Evolutionary conservation across 2,329 filamentous ascomycete genomes (phyloP).

Genomic region (Phialophora macrospora): DNA sequence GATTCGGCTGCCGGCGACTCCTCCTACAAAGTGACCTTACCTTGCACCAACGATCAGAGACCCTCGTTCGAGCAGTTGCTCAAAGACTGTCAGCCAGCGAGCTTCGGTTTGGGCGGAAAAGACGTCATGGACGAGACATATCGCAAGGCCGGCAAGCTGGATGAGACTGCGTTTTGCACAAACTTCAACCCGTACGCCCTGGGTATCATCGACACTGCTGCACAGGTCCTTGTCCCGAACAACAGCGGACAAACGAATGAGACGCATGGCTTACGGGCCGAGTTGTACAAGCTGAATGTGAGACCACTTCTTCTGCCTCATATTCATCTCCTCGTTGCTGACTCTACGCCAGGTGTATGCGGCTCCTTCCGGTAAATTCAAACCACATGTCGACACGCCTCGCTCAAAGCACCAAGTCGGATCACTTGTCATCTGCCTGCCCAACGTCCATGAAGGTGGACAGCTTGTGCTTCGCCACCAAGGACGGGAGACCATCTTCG

Average conservation of each 20-base stretch:
- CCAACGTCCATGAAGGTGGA: constrained; percentile 13
- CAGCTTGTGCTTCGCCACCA: constrained; percentile 17
- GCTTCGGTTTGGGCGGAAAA: constrained; percentile 2
- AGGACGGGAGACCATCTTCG: constrained; percentile 7
- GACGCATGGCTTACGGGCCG: constrained; percentile 6
- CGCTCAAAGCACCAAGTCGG: constrained; percentile 17
- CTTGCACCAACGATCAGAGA: neutral
- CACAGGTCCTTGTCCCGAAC: constrained; percentile 11
- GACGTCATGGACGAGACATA: constrained; percentile 12
- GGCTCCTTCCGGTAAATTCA: constrained; percentile 12
- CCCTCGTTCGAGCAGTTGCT: constrained; percentile 7
- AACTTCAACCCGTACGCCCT: constrained; percentile 11
- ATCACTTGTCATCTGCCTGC: constrained; percentile 14
- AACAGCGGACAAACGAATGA: constrained; percentile 3
- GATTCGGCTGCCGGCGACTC: neutral
- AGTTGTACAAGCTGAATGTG: constrained; percentile 18
- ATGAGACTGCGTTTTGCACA: constrained; percentile 9
- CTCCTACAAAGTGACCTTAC: constrained; percentile 7
- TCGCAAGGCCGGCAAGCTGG: constrained; percentile 15
- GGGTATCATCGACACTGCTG: constrained; percentile 6
- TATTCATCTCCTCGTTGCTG: neutral
- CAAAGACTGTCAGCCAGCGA: constrained; percentile 17
- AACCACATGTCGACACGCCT: constrained; percentile 16
- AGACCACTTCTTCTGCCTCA: neutral
- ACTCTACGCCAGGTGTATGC: constrained; percentile 11